Evolutionary conservation across 768 basidiomycete species (phyloP), one percentile per base, ranked within the genome.

Genomic region (Lactarius trivialis): DNA sequence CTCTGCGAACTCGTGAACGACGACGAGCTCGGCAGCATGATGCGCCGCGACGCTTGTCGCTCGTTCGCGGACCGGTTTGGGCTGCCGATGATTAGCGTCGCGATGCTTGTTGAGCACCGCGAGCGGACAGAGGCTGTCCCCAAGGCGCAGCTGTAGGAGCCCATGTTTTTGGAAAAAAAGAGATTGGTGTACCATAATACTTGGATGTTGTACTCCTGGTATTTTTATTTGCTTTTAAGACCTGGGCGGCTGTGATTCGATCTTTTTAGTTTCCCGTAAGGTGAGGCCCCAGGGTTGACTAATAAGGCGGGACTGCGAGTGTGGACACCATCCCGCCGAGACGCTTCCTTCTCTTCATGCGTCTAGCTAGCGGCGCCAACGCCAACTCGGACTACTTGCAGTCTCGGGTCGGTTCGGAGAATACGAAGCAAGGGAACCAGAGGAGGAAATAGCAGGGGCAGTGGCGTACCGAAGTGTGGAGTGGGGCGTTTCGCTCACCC

Each of bases 1-100:
- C 81, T 99, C 36, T 98, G 97, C 71, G 97, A 99, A 73, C 77
- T 98, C 39, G 94, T 98, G 17, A 96, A 98, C 58, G 93, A 98
- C 66, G 88, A 98, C 71, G 82, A 81, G 15, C 75, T 82, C 67
- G 97, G 97, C 0, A 85, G 81, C 17, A 99, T 99, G 97, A 91
- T 94, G n/a, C 79, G 95, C 19, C 77, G 93, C 37, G 95, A 98
- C 70, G 95, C 94, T 69, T 96, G 95, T 71, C 81, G 93, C 65
- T 81, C 84, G 39, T 98, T 99, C 70, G 95, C 97, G 12, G 85
- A 92, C 73, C 77, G 80, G 26, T 94, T 89, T 88, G 90, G 92
- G 9, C 70, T 98, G 58, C 93, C 90, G 71, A 91, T 97, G 86
- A 92, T 99, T 70, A 95, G 89, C 62, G 89, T 99, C 7, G 94